A percentile compares a stretch with the other conserved stretches of the same genome.
These are phyloP conservation scores for Mortierella alpina DNA, from an alignment of 192 early-diverging fungal species.

Conservation along the genomic window DNA sequence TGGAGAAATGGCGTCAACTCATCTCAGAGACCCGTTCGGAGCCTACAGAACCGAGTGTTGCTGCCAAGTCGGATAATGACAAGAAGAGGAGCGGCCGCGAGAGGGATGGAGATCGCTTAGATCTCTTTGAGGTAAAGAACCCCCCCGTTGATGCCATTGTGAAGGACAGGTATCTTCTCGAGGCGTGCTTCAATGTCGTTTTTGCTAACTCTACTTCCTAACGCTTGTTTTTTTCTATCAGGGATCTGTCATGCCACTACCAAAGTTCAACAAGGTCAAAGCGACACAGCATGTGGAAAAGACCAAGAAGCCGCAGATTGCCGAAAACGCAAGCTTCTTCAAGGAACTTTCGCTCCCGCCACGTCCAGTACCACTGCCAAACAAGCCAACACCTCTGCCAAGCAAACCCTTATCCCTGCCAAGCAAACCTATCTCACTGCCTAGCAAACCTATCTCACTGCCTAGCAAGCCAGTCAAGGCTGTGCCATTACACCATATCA, in stretches of 20 bases:
- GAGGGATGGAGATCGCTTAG: neutral
- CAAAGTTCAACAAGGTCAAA: constrained; percentile 37
- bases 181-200: no score
- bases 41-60: neutral
- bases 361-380: neutral
- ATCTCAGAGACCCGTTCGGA: neutral
- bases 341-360: constrained; percentile 10
- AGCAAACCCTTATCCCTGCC: neutral
- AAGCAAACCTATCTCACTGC: neutral
- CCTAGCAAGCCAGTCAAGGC: no score
- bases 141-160: neutral
- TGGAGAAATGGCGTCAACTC: constrained; percentile 17
- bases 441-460: neutral
- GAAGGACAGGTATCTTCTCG: no score
- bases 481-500: no score
- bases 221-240: neutral
- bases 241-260: constrained; percentile 10
- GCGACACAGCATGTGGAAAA: neutral
- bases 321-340: constrained; percentile 21
- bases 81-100: neutral
- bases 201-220: neutral
- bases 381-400: neutral
- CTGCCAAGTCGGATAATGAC: neutral
- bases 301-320: constrained; percentile 23
- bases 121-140: constrained; percentile 9